Evolutionary conservation across 73 alveolate genomes (phyloP).

Genomic region (Paramecium tetraurelia): DNA sequence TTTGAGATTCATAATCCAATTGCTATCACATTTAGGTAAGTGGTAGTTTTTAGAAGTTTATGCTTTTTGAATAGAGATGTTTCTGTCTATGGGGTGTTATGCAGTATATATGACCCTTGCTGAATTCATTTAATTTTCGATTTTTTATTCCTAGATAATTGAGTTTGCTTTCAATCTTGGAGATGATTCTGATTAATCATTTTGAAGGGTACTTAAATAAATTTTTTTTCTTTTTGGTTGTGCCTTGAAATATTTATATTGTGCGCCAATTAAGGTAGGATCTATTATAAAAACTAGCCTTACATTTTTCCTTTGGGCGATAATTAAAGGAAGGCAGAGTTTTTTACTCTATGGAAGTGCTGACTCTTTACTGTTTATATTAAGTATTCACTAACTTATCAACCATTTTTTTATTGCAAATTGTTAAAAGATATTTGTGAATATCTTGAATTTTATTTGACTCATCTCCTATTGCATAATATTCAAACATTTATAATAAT

Average conservation of each 20-base stretch:
- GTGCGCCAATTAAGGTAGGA: neutral
- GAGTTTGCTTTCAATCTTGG: neutral
- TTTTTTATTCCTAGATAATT: neutral
- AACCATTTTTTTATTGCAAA: neutral
- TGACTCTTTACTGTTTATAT: neutral
- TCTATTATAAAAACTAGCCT: neutral
- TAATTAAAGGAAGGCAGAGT: neutral
- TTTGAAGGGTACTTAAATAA: neutral
- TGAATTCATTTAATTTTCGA: neutral
- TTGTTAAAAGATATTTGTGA: neutral
- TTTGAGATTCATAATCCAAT: neutral
- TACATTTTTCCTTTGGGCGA: slow-evolving; percentile 6
- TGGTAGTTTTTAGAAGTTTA: neutral
- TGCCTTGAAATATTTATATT: neutral
- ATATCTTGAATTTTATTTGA: neutral
- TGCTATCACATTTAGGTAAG: slow-evolving; percentile 9
- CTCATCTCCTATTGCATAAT: neutral
- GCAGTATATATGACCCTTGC: neutral
- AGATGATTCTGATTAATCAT: neutral
- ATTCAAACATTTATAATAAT: neutral
- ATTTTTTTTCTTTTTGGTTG: neutral
- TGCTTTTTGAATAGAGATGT: neutral
- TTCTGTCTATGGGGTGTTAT: neutral
- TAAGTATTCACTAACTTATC: neutral
- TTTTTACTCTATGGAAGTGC: neutral